These are phyloP conservation scores for Gracilaria caudata DNA, from an alignment of 23 red algal species.

Conservation along the genomic window DNA sequence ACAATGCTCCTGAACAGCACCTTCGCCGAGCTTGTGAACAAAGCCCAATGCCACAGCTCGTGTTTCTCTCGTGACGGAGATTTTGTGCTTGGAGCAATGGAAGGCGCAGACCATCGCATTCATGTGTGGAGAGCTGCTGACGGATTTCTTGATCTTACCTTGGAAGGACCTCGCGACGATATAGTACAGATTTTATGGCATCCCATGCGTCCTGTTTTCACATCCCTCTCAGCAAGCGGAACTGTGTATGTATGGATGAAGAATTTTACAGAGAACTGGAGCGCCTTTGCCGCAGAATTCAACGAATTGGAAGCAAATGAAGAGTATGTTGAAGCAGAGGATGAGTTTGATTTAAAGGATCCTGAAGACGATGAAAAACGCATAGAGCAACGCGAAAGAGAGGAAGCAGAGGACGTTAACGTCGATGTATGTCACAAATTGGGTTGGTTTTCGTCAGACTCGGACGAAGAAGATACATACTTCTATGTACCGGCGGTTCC, in stretches of 20 bases:
- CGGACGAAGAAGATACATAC: constrained; percentile 63
- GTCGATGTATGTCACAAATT: constrained; percentile 27
- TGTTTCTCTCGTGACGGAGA: constrained; percentile 80
- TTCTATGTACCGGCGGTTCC: constrained; percentile 68
- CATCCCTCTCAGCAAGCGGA: constrained; percentile 42
- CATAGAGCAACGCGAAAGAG: constrained; percentile 25
- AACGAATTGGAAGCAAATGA: constrained; percentile 94
- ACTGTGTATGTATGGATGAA: constrained; percentile 80
- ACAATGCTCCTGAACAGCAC: constrained; percentile 28
- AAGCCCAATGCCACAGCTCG: constrained; percentile 48
- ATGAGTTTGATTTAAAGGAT: constrained; percentile 91
- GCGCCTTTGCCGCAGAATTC: constrained; percentile 91
- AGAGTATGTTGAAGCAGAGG: constrained; percentile 94
- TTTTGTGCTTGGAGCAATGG: constrained; percentile 66
- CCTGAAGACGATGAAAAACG: constrained; percentile 54
- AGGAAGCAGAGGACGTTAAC: constrained; percentile 63
- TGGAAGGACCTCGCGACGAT: constrained; percentile 76
- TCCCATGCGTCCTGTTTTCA: constrained; percentile 69
- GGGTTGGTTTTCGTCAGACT: constrained; percentile 68
- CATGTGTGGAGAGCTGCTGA: constrained; percentile 74
- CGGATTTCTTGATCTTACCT: constrained; percentile 67
- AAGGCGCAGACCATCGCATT: constrained; percentile 69
- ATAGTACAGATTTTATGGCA: constrained; percentile 70
- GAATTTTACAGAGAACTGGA: constrained; percentile 94
- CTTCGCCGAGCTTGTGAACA: constrained; percentile 69